phyloP scores from a whole-genome alignment of 257 asterid species.

The Mitragyna speciosa region DNA sequence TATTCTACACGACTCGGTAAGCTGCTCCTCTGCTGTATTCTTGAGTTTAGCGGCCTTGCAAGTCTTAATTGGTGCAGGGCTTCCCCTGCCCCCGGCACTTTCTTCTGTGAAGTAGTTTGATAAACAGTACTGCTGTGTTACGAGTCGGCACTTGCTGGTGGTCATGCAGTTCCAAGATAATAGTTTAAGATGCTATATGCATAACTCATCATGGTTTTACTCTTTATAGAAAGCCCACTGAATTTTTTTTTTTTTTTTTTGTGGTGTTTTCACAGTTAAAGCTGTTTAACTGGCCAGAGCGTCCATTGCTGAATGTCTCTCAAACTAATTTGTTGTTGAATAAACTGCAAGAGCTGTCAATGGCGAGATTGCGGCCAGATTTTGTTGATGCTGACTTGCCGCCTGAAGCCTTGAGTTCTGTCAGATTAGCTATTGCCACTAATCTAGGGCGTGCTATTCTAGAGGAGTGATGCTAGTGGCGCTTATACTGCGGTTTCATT shows the following conservation, averaged over 20 bases:
- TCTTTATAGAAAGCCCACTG: background rate
- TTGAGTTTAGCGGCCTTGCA: conserved; percentile 1
- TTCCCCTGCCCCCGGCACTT: background rate
- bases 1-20: conserved; percentile 81
- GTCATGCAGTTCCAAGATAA: background rate
- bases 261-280: conserved; percentile 52
- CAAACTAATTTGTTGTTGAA: conserved; percentile 70
- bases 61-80: background rate
- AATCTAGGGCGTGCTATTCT: conserved; percentile 89
- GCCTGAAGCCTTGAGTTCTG: conserved; percentile 70
- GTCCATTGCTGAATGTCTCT: conserved; percentile 65
- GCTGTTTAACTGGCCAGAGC: conserved; percentile 71
- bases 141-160: background rate
- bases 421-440: conserved; percentile 81
- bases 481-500: background rate
- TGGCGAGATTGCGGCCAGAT: conserved; percentile 76
- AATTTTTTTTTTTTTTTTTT: background rate
- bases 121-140: background rate
- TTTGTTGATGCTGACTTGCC: conserved; percentile 65
- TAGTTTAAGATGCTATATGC: background rate
- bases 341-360: conserved; percentile 84
- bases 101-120: background rate
- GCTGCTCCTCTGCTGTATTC: conserved; percentile 21
- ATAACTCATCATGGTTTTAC: no score
- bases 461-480: conserved; percentile 44